Evolutionary conservation across 306 rosid species (phyloP), one percentile per base, ranked within the genome.

Genomic region (Benincasa hispida): DNA sequence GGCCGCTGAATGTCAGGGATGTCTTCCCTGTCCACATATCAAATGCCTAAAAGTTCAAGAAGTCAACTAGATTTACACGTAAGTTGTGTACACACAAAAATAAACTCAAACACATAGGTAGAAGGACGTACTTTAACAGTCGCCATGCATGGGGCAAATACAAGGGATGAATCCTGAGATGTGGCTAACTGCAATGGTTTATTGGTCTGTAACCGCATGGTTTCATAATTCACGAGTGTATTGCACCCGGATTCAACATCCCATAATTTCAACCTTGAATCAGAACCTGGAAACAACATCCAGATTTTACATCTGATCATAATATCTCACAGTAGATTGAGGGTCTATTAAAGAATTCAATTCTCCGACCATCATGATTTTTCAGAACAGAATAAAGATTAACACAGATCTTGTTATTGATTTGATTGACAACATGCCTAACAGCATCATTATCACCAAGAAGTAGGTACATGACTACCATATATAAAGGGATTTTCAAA

Each of bases 91-190:
- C 54, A 32, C 32, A 21, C 37, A 15, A 21, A 32, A 50, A 55
- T 47, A 47, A 76, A 74, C 51, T 81, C 21, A 80, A 70, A 70
- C 6, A 15, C 25, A 47, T 14, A 27, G 57, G 75, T 45, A 45
- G 77, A 72, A 56, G 30, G 32, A 10, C 27, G 77, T 85, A 92
- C 97, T 84, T 94, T 94, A 79, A 89, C 96, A 82, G 93, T 32
- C 77, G 92, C 78, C 97, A 90, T 92, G 95, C 99, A 94, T 67
- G 99, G 99, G 86, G 89, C 96, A 84, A 94, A 94, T 81, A 86
- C 89, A 69, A 84, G 83, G 76, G 84, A 65, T 12, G 93, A 83
- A 82, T 89, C 95, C 75, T 80, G 92, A 79, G 87, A 78, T 69
- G 96, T 90, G 74, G 97, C 99, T 74, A 94, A 80, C 81, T 92